Evolutionary conservation across 176 grass and related monocot genomes (phyloP).

Genomic region (Ampelocalamus luodianensis): DNA sequence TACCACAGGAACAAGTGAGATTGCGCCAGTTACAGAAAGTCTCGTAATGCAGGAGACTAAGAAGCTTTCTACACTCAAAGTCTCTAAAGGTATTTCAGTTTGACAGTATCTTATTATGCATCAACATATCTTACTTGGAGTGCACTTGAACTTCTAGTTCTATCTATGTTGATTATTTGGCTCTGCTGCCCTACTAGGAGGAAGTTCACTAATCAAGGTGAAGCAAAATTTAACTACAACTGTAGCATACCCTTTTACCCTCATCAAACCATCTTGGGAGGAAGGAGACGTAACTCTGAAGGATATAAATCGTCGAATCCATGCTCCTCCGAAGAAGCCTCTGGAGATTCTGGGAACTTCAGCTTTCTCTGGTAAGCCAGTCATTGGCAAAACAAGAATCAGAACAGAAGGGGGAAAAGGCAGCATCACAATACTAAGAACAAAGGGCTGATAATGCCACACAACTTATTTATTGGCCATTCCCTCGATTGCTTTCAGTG

Average conservation of each 20-base stretch:
- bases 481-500: conserved; percentile 40
- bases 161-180: conserved; percentile 35
- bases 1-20: conserved; percentile 61
- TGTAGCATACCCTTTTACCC: conserved; percentile 80
- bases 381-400: conserved; percentile 89
- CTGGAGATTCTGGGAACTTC: conserved; percentile 64
- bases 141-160: conserved; percentile 18
- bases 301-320: conserved; percentile 81
- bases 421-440: conserved; percentile 94
- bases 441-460: conserved; percentile 62
- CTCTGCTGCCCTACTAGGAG: conserved; percentile 51
- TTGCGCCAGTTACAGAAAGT: conserved; percentile 49
- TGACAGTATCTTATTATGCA: conserved; percentile 18
- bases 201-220: conserved; percentile 55
- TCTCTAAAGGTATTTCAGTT: conserved; percentile 78
- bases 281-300: conserved; percentile 78
- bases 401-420: conserved; percentile 87
- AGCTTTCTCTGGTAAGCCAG: conserved; percentile 83
- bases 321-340: conserved; percentile 60
- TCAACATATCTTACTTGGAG: conserved; percentile 16
- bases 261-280: conserved; percentile 85
- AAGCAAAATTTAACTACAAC: conserved; percentile 68
- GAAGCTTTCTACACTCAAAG: conserved; percentile 73
- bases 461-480: conserved; percentile 33
- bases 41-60: conserved; percentile 53